Base-by-base conservation (phyloP, 192 early-diverging fungal genomes). In the Backusella liffmaniae region DNA sequence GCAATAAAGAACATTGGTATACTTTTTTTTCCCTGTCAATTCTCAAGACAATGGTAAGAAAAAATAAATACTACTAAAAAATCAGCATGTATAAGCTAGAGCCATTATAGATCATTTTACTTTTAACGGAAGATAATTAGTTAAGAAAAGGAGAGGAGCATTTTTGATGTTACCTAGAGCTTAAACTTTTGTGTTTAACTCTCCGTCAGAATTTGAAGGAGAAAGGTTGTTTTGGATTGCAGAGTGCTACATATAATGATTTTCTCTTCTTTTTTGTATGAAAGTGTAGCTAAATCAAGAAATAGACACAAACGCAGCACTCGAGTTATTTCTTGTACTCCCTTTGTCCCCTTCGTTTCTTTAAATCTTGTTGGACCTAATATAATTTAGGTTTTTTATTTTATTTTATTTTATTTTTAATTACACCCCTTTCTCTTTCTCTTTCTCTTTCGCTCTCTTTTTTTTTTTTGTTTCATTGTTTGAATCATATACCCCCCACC, bases 321-420 rank as follows among this genome's bases (percentile, higher is more conserved):
- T 62, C 56, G 29, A 12, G 16, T 62, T 62, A 62, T 62, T 29
- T 62, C 56, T 62, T 62, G 56, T 62, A 62, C 56, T 62, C 56
- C 56, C 56, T 62, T n/a, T 62, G 46, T 29, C 56, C 56, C 56
- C 0, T 62, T 62, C 56, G 56, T 62, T 62, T 62, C 56, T 62
- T 62, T 62, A 62, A 62, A 62, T 62, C 56, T 62, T 62, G 56
- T 62, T 62, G 23, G 21, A 62, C 56, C 56, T 62, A 62, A 62
- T 26, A 62, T 62, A 62, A 62, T 59, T 59, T 26, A 59, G 10
- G 10, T 26, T 59, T 59, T 37, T 10, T 59, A 56, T 59, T 26
- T 23, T 59, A 10, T 59, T 59, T 26, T 59, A 37, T 37, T 3
- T 59, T 23, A 6, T 59, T 59, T 59, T 59, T 59, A 59, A 29